Percentiles rank a stretch among this genome's conserved stretches.
Evolutionary conservation across 1,284 basidiomycete genomes (phyloP).

Genomic region (Exobasidium cylindrosporum): DNA sequence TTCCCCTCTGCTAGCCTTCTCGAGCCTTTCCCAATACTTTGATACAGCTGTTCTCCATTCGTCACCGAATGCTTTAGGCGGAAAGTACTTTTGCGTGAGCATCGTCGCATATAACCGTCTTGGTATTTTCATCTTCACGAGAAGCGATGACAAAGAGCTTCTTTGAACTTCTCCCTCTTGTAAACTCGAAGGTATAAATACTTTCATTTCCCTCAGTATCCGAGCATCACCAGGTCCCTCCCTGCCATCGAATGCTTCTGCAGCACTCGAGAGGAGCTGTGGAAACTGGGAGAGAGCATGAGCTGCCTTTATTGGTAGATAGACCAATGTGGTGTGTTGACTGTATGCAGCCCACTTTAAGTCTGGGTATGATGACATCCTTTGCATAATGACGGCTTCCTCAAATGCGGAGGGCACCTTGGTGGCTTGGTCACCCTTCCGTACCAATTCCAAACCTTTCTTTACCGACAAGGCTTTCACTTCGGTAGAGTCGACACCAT

Average conservation of each 20-base stretch:
- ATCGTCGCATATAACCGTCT: conserved; percentile 74
- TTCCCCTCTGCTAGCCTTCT: conserved; percentile 4
- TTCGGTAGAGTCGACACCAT: not conserved
- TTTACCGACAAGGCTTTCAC: not conserved
- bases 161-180: not conserved
- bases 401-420: not conserved
- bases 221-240: conserved; percentile 68
- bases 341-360: conserved; percentile 3
- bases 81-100: conserved; percentile 82
- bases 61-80: conserved; percentile 80
- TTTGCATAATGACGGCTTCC: not conserved
- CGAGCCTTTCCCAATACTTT: conserved; percentile 9
- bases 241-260: conserved; percentile 87
- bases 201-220: not conserved
- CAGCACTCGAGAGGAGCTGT: conserved; percentile 74
- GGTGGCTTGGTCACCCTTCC: too few species aligned
- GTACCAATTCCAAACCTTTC: not conserved
- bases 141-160: not conserved
- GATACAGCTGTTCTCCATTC: conserved; percentile 38
- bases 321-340: conserved; percentile 74
- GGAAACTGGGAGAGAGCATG: conserved; percentile 66
- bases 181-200: conserved; percentile 2
- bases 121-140: conserved; percentile 29
- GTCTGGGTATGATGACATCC: conserved; percentile 8
- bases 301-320: conserved; percentile 74